Evolutionary conservation across 2,329 filamentous ascomycete genomes (phyloP).

Genomic region (Fusarium luffae): DNA sequence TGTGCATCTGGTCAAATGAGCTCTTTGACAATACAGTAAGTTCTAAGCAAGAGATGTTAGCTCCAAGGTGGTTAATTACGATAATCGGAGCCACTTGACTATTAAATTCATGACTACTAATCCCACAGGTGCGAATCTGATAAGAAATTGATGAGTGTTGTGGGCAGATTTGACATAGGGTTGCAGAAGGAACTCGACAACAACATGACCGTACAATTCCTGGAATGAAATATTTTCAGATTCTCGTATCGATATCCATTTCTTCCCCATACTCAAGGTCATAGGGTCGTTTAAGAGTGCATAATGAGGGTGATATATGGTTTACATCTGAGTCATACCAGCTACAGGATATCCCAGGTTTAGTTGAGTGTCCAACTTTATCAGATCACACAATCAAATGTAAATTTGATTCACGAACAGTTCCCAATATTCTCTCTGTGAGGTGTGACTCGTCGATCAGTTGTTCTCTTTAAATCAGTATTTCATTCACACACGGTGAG

Average conservation of each 20-base stretch:
- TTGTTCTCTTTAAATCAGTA: neutral
- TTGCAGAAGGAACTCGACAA: neutral
- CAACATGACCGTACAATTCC: neutral
- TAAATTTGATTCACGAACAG: neutral
- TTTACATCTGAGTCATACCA: neutral
- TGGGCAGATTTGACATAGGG: neutral
- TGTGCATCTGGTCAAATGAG: neutral
- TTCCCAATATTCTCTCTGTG: neutral
- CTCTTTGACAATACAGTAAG: neutral
- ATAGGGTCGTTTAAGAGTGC: neutral
- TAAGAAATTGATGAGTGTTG: neutral
- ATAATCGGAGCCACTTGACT: neutral
- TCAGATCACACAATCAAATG: neutral
- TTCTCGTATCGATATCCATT: neutral
- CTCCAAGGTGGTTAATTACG: neutral
- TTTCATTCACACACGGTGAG: neutral
- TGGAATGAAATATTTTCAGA: neutral
- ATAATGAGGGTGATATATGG: neutral
- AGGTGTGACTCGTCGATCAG: neutral
- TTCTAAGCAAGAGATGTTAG: neutral
- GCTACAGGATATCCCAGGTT: neutral
- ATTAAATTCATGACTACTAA: neutral
- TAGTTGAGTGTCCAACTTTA: neutral
- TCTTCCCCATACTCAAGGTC: neutral
- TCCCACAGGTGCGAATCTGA: neutral